Base-by-base conservation (phyloP, 2,329 filamentous ascomycete genomes). In the Acrocalymma vagum region DNA sequence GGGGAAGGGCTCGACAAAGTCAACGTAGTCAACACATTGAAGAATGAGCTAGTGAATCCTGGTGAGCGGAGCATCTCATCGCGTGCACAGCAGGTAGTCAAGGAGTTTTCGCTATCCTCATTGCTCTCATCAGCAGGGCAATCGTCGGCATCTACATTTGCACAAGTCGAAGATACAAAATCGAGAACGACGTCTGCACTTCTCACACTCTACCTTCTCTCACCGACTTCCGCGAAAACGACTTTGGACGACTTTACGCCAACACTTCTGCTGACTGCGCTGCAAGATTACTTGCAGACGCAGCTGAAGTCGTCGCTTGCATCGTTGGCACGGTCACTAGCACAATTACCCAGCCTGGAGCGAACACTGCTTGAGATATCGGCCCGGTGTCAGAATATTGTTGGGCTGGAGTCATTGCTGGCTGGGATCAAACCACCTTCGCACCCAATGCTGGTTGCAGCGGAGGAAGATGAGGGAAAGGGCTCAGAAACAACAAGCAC, bases 301-400 rank as follows among this genome's bases (percentile, higher is more conserved):
- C 82, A 89, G 3, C 76, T 96, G 10, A 90, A 92, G 45, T 86
- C 86, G 29, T 92, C 89, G 25, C 78, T 93, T 6, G 84, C 88
- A 9, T 80, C 85, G 0, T 77, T 99, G 8, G 79, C 87, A 2
- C 79, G 91, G 15, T 86, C 89, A 0, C 78, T 99, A 11, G 85
- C 86, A 4, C 88, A 90, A 42, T 78, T 97, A 3, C 89, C 93
- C 0, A 87, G 82, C 0, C 78, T 97, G 20, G 92, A 97, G 31
- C 82, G 90, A 35, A 87, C 90, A 0, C 78, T 97, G 2, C 77
- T 83, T 11, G 94, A 97, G 59, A 84, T 96, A 15, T 88, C 88
- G 6, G 84, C 86, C 5, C 81, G 89, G 29, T 96, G 93, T 63
- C 92, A 96, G 65, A 95, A 95, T 61, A 83, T 97, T 25, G 84